Base-by-base conservation (phyloP, 106 monocot species). In the Dioscorea dumetorum region DNA sequence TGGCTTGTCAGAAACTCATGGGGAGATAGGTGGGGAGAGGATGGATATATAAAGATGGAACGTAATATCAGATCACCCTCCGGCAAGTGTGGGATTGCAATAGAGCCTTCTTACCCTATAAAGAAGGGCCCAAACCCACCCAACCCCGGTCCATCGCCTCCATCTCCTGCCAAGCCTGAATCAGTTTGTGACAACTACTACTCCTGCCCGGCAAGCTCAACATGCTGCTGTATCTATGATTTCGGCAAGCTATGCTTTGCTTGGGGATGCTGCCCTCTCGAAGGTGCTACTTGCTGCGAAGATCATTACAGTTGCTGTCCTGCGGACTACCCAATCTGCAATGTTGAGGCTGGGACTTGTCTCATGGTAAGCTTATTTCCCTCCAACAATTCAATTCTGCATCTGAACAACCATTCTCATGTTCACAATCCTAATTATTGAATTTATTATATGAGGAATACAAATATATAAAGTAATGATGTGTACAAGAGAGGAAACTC, bases 1-100 rank as follows among this genome's bases (percentile, higher is more conserved):
- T 94, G 94, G 94, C 81, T 94, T 24, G 86, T 94, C 0, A 87
- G 67, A 57, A 94, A 94, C 76, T 90, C 90, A 2, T 94, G 94
- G 94, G 89, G 87, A 41, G 17, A 2, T 0, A 7, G 13, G 1
- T 94, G 94, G 94, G 90, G 90, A 16, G 90, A 90, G 78, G 16
- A 34, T 2, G 90, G 94, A 1, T 94, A 87, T 64, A 65, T 87
- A 22, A 81, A 77, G 71, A 73, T 94, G 71, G 80, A 80, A 61
- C 90, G 90, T 12, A 80, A 87, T 69, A 57, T 84, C 8, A 50
- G 48, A 0, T 19, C n/a, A 8, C 2, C 34, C 2, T 17, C 28
- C 0, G 90, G 87, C 18, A 94, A 87, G 73, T 94, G 94, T n/a
- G 94, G 87, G 0, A 85, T 94, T 33, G 71, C 94, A 10, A 73